Percentiles rank a stretch among this genome's conserved stretches.
phyloP scores from a whole-genome alignment of 768 basidiomycete genomes.

The Tulasnella sp. region DNA sequence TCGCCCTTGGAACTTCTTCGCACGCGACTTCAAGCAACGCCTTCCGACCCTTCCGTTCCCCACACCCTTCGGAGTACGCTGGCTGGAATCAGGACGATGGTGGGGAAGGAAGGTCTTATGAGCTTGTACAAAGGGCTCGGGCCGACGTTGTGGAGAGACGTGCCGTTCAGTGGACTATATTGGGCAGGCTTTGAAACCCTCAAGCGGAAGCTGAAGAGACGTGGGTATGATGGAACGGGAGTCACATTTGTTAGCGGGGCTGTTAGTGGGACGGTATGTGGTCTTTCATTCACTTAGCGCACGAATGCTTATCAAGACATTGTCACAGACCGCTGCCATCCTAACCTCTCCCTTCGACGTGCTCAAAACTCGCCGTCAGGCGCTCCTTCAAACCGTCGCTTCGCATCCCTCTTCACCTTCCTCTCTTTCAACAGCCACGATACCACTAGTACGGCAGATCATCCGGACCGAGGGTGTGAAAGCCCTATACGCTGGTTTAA shows the following conservation, averaged over 20 bases:
- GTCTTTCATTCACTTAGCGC: not conserved
- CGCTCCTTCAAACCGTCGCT: conserved; percentile 47
- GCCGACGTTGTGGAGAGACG: conserved; percentile 91
- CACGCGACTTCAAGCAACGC: conserved; percentile 87
- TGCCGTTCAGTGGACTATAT: conserved; percentile 93
- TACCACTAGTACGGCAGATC: conserved; percentile 58
- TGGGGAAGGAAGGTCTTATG: conserved; percentile 48
- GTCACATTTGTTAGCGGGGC: conserved; percentile 87
- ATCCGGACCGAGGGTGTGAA: conserved; percentile 64
- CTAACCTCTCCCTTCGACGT: conserved; percentile 95
- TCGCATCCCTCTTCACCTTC: conserved; percentile 30
- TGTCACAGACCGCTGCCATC: conserved; percentile 50
- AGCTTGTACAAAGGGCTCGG: conserved; percentile 87
- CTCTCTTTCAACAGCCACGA: conserved; percentile 33
- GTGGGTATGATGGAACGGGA: conserved; percentile 44
- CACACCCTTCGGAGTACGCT: conserved; percentile 52
- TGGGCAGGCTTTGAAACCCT: conserved; percentile 90
- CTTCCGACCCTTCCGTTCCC: conserved; percentile 52
- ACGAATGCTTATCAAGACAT: not conserved
- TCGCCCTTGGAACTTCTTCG: conserved; percentile 90
- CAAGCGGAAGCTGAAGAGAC: conserved; percentile 48
- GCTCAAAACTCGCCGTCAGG: conserved; percentile 87
- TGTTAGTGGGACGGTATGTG: conserved; percentile 53
- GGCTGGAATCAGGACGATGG: conserved; percentile 44
- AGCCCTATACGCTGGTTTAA: conserved; percentile 72